Base-by-base conservation (phyloP, 306 rosid genomes). In the Sicyos edulis region DNA sequence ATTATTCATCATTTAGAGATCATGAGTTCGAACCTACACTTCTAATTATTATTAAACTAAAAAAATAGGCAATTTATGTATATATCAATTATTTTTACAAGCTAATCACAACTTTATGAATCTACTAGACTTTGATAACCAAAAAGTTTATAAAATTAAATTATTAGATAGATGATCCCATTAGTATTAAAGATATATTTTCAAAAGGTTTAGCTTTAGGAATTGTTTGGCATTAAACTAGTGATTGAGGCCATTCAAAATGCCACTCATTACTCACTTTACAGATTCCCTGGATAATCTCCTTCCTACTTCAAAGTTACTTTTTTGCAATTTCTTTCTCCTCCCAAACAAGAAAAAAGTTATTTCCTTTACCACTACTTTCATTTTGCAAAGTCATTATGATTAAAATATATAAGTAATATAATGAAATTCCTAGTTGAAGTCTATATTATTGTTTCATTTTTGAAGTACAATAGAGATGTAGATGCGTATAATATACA, bases 211-310 rank as follows among this genome's bases (percentile, higher is more conserved):
- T 57, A 1, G 69, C 69, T 62, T 62, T 62, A 16, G n/a, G 3
- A 34, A 32, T 34, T 34, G 69, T 3, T 62, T 8, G 10, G 51
- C 26, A 63, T n/a, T 63, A 40, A 37, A 34, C 7, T 63, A 37
- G 70, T 63, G 50, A 40, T 63, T 63, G 70, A 37, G 37, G 42
- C 26, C 70, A 10, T n/a, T 21, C 71, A 42, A 65, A 42, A 42
- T 20, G 32, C 32, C 71, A 65, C 54, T 65, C 71, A 65, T 65
- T 10, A 45, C 71, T 10, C 26, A 44, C 71, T 65, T 65, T 65
- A 19, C 53, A 44, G n/a, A 65, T 65, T 19, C 71, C 50, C 51
- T 40, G n/a, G 14, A 10, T 37, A 37, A n/a, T 14, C 22, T 29
- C 29, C 32, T 19, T 65, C 32, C 54, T 32, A 42, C 54, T 65